Evolutionary conservation across 2,329 filamentous ascomycete species (phyloP).

Genomic region (Venturia nashicola): DNA sequence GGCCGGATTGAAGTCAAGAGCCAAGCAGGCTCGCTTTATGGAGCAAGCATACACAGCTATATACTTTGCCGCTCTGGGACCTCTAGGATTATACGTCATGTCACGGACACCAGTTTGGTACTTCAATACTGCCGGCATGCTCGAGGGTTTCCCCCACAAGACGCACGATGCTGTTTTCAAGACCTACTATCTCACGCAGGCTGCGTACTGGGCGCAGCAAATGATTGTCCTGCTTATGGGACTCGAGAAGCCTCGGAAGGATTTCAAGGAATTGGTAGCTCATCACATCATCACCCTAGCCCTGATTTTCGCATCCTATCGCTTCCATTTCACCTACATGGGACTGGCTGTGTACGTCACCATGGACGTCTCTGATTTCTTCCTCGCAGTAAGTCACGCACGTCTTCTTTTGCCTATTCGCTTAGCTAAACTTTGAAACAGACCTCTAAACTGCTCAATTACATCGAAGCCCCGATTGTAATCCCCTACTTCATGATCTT

Average conservation of each 20-base stretch:
- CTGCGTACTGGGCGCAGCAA: constrained; percentile 92
- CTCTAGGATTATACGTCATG: constrained; percentile 84
- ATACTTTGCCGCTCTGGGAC: constrained; percentile 76
- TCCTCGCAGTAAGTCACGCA: constrained; percentile 64
- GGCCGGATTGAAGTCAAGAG: constrained; percentile 56
- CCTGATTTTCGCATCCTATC: constrained; percentile 77
- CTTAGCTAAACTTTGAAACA: constrained; percentile 22
- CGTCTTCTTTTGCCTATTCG: neutral
- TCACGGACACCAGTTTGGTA: constrained; percentile 86
- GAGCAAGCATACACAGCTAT: constrained; percentile 90
- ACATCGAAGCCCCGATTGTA: constrained; percentile 68
- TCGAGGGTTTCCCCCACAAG: constrained; percentile 73
- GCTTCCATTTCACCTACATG: constrained; percentile 95
- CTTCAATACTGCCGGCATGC: constrained; percentile 86
- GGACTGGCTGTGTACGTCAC: constrained; percentile 88
- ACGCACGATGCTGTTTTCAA: constrained; percentile 75
- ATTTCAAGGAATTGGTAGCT: constrained; percentile 84
- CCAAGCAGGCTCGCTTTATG: constrained; percentile 86
- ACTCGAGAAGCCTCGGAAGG: constrained; percentile 86
- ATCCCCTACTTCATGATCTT: constrained; percentile 76
- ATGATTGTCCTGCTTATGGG: constrained; percentile 75
- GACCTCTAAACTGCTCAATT: constrained; percentile 88
- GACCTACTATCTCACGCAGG: constrained; percentile 91
- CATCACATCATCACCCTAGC: constrained; percentile 84
- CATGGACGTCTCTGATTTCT: constrained; percentile 90